These are phyloP conservation scores for Fusarium concolor DNA, from an alignment of 2,329 filamentous ascomycete genomes.

Conservation along the genomic window DNA sequence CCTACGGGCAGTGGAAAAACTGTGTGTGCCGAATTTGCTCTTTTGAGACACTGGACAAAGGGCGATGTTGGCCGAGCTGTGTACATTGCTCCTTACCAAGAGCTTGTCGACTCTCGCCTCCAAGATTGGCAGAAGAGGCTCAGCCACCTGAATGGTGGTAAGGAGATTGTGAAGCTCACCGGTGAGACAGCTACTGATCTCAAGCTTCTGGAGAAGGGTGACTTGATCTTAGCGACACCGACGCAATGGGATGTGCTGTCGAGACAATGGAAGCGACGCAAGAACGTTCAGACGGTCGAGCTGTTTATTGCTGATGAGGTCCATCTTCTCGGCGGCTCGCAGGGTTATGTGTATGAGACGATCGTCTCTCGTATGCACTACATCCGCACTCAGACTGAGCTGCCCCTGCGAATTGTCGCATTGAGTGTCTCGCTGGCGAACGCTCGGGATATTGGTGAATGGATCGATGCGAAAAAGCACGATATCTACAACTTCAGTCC, in stretches of 20 bases:
- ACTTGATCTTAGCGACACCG: slow-evolving; percentile 92
- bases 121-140: slow-evolving; percentile 89
- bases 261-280: slow-evolving; percentile 94
- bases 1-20: slow-evolving; percentile 97
- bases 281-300: slow-evolving; percentile 91
- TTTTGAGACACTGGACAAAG: slow-evolving; percentile 85
- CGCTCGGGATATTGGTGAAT: slow-evolving; percentile 93
- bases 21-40: slow-evolving; percentile 92
- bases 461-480: slow-evolving; percentile 97
- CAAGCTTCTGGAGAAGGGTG: slow-evolving; percentile 86
- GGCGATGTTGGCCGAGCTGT: slow-evolving; percentile 76
- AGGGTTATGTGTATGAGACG: slow-evolving; percentile 93
- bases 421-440: slow-evolving; percentile 93
- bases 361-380: slow-evolving; percentile 98
- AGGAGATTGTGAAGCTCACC: slow-evolving; percentile 90
- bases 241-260: slow-evolving; percentile 96
- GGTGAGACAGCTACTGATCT: slow-evolving; percentile 93
- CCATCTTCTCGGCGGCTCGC: slow-evolving; percentile 88
- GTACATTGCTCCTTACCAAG: slow-evolving; percentile 95
- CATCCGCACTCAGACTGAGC: slow-evolving; percentile 88
- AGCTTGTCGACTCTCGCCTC: slow-evolving; percentile 84
- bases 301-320: slow-evolving; percentile 96
- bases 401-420: slow-evolving; percentile 86
- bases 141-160: slow-evolving; percentile 78
- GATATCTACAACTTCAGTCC: slow-evolving; percentile 99